Base-by-base conservation (phyloP, 805 yeast species). In the Ogataea trehaloabstinens region DNA sequence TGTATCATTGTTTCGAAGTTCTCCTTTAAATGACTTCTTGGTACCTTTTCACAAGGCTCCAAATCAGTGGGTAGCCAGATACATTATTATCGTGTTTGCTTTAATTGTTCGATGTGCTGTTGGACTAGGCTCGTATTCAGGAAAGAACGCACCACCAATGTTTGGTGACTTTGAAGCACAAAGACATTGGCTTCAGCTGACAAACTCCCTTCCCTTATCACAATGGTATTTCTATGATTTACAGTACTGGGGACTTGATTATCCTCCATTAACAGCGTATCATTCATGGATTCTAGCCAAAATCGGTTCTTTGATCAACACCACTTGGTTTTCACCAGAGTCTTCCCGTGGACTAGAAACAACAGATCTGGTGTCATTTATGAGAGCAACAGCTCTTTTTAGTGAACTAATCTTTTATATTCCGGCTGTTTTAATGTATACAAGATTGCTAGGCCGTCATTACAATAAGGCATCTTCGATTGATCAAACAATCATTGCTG, bases 91-190 rank as follows among this genome's bases (percentile, higher is more conserved):
- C 3, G 63, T 85, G 35, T 76, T 85, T 44, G 87, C 95, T 1
- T 60, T 90, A 4, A 76, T 91, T 8, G 72, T 89, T 2, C 71
- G 95, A 46, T 74, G 86, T 37, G 95, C 95, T 1, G 82, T 91
- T 17, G 96, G 96, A 0, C 67, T 90, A 25, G 99, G 98, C 1
- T 74, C 88, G 4, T 90, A 78, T 56, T 87, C 95, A 17, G 99
- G 99, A 0, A 58, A 61, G 44, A 64, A 64, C 6, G 66, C 70
- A 2, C 79, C 85, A 6, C 98, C 98, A 4, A 77, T 87, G 77
- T 80, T 69, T 67, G 99, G 99, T 5, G 99, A 93, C 58, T 91
- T 93, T 55, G 99, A 93, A 61, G 98, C 98, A 0, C 99, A 93
- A 61, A 75, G 99, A 49, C 99, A 91, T 61, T 93, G 99, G 99